These are phyloP conservation scores for Penicillium verrucosum DNA, from an alignment of 2,329 filamentous ascomycete genomes.

Conservation along the genomic window DNA sequence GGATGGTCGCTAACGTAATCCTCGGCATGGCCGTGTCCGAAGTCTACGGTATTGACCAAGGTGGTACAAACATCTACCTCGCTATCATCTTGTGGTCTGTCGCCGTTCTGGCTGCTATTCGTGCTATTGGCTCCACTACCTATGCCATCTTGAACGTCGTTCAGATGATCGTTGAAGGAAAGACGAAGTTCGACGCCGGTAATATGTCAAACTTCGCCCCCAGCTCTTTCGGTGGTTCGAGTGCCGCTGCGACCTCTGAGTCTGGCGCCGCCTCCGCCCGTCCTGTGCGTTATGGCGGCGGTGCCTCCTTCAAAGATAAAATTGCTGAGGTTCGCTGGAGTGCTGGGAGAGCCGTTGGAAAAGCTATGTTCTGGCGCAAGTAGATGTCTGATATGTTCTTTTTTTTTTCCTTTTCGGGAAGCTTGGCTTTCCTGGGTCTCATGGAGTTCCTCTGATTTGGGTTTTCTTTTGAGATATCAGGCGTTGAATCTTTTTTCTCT, in stretches of 20 bases:
- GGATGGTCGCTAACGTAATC: constrained; percentile 89
- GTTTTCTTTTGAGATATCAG: constrained; percentile 3
- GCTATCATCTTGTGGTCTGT: constrained; percentile 92
- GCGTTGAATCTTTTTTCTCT: constrained; percentile 8
- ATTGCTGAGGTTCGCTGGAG: constrained; percentile 37
- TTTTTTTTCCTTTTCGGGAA: not conserved
- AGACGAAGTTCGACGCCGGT: constrained; percentile 57
- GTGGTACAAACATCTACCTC: constrained; percentile 84
- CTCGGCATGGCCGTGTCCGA: constrained; percentile 92
- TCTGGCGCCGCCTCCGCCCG: constrained; percentile 10
- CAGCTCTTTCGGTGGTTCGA: constrained; percentile 23
- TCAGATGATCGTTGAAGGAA: constrained; percentile 82
- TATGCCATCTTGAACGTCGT: constrained; percentile 82
- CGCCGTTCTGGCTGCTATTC: constrained; percentile 79
- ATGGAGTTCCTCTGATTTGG: constrained; percentile 5
- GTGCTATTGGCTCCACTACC: constrained; percentile 74
- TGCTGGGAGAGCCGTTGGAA: constrained; percentile 31
- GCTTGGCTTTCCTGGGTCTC: not conserved
- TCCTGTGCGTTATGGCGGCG: constrained; percentile 32
- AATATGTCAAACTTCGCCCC: constrained; percentile 32
- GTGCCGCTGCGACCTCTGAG: constrained; percentile 21
- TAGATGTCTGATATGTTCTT: constrained; percentile 14
- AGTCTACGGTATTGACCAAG: constrained; percentile 68
- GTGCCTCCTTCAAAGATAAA: constrained; percentile 35
- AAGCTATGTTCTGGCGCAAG: constrained; percentile 42